phyloP scores from a whole-genome alignment of 129 eudicot genomes.

The Deinandra increscens region DNA sequence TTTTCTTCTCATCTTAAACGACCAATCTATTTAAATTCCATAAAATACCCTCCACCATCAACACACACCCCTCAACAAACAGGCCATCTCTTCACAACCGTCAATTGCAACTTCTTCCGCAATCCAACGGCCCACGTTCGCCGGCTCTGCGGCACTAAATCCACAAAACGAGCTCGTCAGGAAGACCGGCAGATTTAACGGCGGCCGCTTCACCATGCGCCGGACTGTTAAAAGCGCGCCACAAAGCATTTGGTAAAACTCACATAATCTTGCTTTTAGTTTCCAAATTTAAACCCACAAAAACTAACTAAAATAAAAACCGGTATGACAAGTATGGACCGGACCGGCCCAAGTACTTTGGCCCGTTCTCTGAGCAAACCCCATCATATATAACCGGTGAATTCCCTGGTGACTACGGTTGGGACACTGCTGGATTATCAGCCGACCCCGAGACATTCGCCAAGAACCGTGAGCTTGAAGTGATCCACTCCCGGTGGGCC shows the following conservation, averaged over 20 bases:
- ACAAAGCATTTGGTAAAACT: slow-evolving; percentile 52
- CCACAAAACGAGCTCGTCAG: slow-evolving; percentile 38
- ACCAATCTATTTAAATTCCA: slow-evolving; percentile 17
- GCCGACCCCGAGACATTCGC: slow-evolving; percentile 80
- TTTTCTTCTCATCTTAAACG: slow-evolving; percentile 34
- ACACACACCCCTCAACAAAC: slow-evolving; percentile 5
- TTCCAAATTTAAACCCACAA: not conserved
- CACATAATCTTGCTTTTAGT: not conserved
- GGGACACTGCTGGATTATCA: slow-evolving; percentile 75
- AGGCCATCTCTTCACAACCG: slow-evolving; percentile 3
- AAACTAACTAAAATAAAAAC: not conserved
- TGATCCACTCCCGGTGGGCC: slow-evolving; percentile 76
- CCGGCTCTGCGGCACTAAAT: slow-evolving; percentile 39
- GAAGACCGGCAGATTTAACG: slow-evolving; percentile 48
- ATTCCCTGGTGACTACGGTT: slow-evolving; percentile 79
- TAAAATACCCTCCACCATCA: slow-evolving; percentile 24
- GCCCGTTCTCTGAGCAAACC: slow-evolving; percentile 75
- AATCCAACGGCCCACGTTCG: slow-evolving; percentile 53
- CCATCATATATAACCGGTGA: slow-evolving; percentile 81
- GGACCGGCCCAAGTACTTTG: slow-evolving; percentile 70
- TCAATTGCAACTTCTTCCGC: slow-evolving; percentile 51
- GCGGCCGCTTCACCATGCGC: slow-evolving; percentile 58
- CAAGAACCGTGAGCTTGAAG: slow-evolving; percentile 77
- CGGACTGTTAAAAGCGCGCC: slow-evolving; percentile 59
- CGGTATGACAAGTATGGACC: slow-evolving; percentile 57